Evolutionary conservation across 257 asterid species (phyloP), one percentile per base, ranked within the genome.

Genomic region (Dorcoceras hygrometricum): DNA sequence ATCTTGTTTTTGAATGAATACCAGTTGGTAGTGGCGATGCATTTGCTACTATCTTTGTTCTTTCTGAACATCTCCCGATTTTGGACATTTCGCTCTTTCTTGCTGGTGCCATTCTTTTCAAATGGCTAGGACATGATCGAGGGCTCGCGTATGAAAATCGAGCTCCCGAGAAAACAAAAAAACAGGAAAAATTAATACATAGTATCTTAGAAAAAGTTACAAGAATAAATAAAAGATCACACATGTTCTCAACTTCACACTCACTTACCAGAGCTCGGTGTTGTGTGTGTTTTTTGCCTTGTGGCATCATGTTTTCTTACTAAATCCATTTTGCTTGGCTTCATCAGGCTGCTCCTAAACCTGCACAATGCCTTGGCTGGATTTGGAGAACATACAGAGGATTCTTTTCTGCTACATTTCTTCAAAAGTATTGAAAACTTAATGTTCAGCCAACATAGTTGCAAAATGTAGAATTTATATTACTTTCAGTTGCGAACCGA

Each of bases 21-120:
- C 25, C 23, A 23, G n/a, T 36, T 23, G 43, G 39, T 57, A 56
- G 63, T 22, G 76, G 34, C 29, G 43, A 46, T 48, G 71, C 51
- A 18, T 34, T 26, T 26, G 56, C 69, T 39, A 80, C 63, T 10
- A 34, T 2, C 65, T 70, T 62, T 53, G 65, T 73, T 56, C 65
- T 66, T 69, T 36, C 68, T 4, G 75, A 18, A 66, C 43, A 46
- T 71, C 72, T 74, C 61, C 55, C 63, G 22, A 77, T 71, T 55
- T 31, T 76, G 23, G 53, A 65, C 43, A 68, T 39, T 74, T 63
- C 77, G 59, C 67, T 28, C 46, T 70, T 80, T 59, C 61, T 57
- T 20, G 74, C 34, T 39, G 69, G 79, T 1, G 69, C 25, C 67
- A 63, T 75, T 66, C 76, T 60, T 59, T 62, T 71, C 57, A 68